Percentiles rank a stretch among this genome's conserved stretches.
Evolutionary conservation across 106 monocot genomes (phyloP).

Genomic region (Phalaenopsis equestris): DNA sequence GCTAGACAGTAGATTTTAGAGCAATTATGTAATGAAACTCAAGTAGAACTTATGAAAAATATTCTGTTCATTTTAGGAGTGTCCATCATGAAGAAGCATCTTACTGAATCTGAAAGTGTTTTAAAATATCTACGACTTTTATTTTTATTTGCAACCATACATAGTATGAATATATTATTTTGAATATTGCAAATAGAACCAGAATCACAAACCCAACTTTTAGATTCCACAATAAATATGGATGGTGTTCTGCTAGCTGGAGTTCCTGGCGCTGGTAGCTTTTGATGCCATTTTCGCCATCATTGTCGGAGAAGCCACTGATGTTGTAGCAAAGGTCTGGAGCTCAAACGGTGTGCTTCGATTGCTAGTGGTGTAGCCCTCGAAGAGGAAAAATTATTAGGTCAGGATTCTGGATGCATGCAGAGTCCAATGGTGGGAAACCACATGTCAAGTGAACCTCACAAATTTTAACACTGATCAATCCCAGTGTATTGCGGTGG

Average conservation of each 20-base stretch:
- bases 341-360: constrained; percentile 60
- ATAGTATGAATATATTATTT: too few species aligned
- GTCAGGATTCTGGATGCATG: too few species aligned
- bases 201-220: constrained; percentile 75
- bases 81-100: too few species aligned
- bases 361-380: constrained; percentile 59
- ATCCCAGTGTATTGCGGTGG: too few species aligned
- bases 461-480: too few species aligned
- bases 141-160: neutral
- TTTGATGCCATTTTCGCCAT: constrained; percentile 80
- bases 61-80: too few species aligned
- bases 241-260: constrained; percentile 85
- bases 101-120: too few species aligned
- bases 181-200: constrained; percentile 68
- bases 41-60: too few species aligned
- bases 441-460: too few species aligned
- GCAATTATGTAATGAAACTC: too few species aligned
- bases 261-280: constrained; percentile 95
- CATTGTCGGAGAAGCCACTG: constrained; percentile 34
- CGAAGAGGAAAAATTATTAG: too few species aligned
- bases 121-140: neutral
- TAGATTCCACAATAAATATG: constrained; percentile 84
- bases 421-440: constrained; percentile 66
- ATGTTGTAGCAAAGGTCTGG: constrained; percentile 33
- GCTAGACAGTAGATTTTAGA: too few species aligned